Evolutionary conservation across 1,284 basidiomycete species (phyloP).

Genomic region (Tetrapyrgos nigripes): DNA sequence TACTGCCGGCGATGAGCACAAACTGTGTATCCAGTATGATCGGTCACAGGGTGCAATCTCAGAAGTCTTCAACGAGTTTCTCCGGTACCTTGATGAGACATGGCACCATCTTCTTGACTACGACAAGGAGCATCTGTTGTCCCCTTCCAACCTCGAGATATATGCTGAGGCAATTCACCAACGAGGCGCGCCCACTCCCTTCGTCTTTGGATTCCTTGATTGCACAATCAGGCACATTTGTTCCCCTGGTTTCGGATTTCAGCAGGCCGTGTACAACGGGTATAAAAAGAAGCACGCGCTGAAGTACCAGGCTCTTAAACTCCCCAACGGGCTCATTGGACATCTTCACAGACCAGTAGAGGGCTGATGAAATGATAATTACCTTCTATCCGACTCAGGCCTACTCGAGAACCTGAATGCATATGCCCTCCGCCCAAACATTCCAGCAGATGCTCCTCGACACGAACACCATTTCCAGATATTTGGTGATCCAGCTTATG

Average conservation of each 20-base stretch:
- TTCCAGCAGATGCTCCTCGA: neutral
- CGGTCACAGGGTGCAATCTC: slow-evolving; percentile 20
- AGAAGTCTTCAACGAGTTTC: slow-evolving; percentile 17
- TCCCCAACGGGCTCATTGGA: slow-evolving; percentile 24
- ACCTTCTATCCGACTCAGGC: slow-evolving; percentile 11
- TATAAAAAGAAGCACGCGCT: slow-evolving; percentile 25
- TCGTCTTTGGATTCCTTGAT: slow-evolving; percentile 25
- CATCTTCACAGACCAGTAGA: slow-evolving; percentile 24
- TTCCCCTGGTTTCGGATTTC: slow-evolving; percentile 17
- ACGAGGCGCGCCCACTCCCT: slow-evolving; percentile 16
- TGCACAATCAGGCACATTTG: slow-evolving; percentile 22
- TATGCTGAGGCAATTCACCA: slow-evolving; percentile 23
- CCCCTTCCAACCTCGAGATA: slow-evolving; percentile 8
- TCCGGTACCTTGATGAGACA: slow-evolving; percentile 14
- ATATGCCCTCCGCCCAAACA: slow-evolving; percentile 3
- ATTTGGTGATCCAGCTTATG: slow-evolving; percentile 36
- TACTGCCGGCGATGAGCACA: slow-evolving; percentile 19
- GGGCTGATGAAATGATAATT: slow-evolving; percentile 21
- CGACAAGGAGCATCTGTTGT: slow-evolving; percentile 8
- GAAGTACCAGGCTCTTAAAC: slow-evolving; percentile 24
- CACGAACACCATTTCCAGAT: slow-evolving; percentile 22
- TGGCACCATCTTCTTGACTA: slow-evolving; percentile 25
- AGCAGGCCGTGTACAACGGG: slow-evolving; percentile 23
- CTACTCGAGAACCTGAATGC: slow-evolving; percentile 9
- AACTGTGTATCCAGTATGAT: slow-evolving; percentile 11